Percentiles rank a stretch among this genome's conserved stretches.
These are phyloP conservation scores for Ceratobasidium sp. DNA, from an alignment of 1,284 basidiomycete species.

Conservation along the genomic window DNA sequence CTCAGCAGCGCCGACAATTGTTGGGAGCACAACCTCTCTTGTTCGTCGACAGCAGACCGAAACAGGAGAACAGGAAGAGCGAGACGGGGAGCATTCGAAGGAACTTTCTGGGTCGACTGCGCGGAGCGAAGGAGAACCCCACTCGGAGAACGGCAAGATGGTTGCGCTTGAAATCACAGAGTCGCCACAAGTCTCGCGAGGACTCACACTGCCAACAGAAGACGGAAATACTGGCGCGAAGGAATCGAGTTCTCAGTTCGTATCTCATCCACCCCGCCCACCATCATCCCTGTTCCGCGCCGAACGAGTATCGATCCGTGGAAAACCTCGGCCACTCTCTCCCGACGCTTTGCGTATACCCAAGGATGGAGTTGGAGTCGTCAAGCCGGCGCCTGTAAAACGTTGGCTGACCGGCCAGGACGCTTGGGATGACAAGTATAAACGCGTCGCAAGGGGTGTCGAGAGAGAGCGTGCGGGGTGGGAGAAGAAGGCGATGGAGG, in stretches of 20 bases:
- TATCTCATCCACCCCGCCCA: neutral
- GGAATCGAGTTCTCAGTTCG: neutral
- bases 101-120: constrained; percentile 39
- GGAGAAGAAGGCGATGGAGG: constrained; percentile 37
- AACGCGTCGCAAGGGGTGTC: constrained; percentile 41
- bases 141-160: neutral
- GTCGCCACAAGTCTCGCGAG: constrained; percentile 10
- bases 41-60: neutral
- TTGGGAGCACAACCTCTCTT: constrained; percentile 21
- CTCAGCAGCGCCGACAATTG: neutral
- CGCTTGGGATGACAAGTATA: constrained; percentile 45
- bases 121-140: neutral
- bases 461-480: constrained; percentile 47
- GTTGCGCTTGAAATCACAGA: constrained; percentile 39
- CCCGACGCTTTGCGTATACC: constrained; percentile 44
- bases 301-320: constrained; percentile 56
- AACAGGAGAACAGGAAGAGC: neutral
- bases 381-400: constrained; percentile 56
- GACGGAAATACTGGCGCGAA: neutral
- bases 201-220: constrained; percentile 1
- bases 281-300: constrained; percentile 26
- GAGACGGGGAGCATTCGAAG: constrained; percentile 19
- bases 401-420: constrained; percentile 47
- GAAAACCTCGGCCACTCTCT: constrained; percentile 57
- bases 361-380: constrained; percentile 57